Conservation (phyloP, 2,329 filamentous ascomycete genomes). For the Elsinoe necatrix region DNA sequence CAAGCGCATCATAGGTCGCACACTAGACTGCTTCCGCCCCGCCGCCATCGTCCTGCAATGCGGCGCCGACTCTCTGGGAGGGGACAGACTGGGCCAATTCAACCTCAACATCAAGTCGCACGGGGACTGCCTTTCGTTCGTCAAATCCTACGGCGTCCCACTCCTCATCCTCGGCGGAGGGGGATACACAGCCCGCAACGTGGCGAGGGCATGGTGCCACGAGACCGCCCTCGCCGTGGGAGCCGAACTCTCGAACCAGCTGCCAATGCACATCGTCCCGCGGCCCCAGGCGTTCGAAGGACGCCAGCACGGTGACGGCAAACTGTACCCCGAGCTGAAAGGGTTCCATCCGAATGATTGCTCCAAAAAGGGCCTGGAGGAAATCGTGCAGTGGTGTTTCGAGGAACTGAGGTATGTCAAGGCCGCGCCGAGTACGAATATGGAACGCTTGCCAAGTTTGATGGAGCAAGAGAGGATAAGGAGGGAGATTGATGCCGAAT, state of each 20-base stretch:
- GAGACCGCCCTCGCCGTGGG: constrained; percentile 87
- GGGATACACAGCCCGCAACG: constrained; percentile 93
- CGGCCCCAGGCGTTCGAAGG: constrained; percentile 78
- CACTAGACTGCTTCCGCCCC: constrained; percentile 77
- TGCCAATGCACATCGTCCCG: constrained; percentile 66
- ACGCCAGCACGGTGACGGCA: constrained; percentile 59
- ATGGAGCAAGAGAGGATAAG: constrained; percentile 59
- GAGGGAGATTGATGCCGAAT: constrained; percentile 59
- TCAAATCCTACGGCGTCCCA: constrained; percentile 71
- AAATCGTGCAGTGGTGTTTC: constrained; percentile 67
- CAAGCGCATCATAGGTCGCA: constrained; percentile 66
- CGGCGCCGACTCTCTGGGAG: constrained; percentile 87
- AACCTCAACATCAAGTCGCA: constrained; percentile 95
- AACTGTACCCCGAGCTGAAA: constrained; percentile 79
- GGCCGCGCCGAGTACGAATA: constrained; percentile 78
- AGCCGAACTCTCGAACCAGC: constrained; percentile 59
- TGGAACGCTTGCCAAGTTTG: constrained; percentile 59
- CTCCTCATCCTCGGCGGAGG: constrained; percentile 88
- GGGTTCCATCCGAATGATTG: constrained; percentile 59
- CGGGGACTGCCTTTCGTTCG: constrained; percentile 80
- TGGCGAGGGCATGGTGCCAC: constrained; percentile 92
- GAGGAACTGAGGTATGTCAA: constrained; percentile 83
- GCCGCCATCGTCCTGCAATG: constrained; percentile 90
- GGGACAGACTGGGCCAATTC: constrained; percentile 88
- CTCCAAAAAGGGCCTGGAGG: constrained; percentile 71